Conservation (phyloP, 2,329 filamentous ascomycete species). For the Didymella segeticola region DNA sequence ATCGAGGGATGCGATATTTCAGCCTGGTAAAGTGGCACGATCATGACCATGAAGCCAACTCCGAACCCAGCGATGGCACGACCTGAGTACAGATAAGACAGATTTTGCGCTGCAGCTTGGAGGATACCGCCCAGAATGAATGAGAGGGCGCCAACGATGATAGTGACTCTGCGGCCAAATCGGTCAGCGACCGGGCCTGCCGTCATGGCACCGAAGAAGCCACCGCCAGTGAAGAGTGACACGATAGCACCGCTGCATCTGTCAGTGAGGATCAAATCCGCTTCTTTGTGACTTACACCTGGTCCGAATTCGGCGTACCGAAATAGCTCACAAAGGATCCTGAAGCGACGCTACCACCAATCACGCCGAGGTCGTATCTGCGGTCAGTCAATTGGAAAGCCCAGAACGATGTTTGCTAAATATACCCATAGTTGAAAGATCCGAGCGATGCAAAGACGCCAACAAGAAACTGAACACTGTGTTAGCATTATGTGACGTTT, state of each 20-base stretch:
- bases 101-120: slow-evolving; percentile 70
- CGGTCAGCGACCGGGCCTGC: slow-evolving; percentile 69
- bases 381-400: too few species aligned
- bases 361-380: slow-evolving; percentile 67
- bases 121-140: slow-evolving; percentile 76
- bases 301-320: too few species aligned
- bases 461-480: slow-evolving; percentile 58
- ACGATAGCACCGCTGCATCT: slow-evolving; percentile 77
- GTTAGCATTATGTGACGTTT: slow-evolving; percentile 1
- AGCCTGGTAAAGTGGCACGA: slow-evolving; percentile 76
- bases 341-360: too few species aligned
- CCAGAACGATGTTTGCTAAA: too few species aligned
- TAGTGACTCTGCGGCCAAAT: slow-evolving; percentile 74
- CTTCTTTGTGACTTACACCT: too few species aligned
- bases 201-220: slow-evolving; percentile 71
- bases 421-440: slow-evolving; percentile 65
- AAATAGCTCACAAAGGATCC: too few species aligned
- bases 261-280: too few species aligned
- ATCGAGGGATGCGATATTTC: slow-evolving; percentile 81
- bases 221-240: slow-evolving; percentile 77
- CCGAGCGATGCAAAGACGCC: slow-evolving; percentile 65
- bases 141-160: slow-evolving; percentile 71
- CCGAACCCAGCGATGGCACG: slow-evolving; percentile 72
- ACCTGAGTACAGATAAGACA: slow-evolving; percentile 72
- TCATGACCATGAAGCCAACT: slow-evolving; percentile 69